These are phyloP conservation scores for Hydrangea macrophylla DNA, from an alignment of 148 eudicot genomes.

Conservation along the genomic window DNA sequence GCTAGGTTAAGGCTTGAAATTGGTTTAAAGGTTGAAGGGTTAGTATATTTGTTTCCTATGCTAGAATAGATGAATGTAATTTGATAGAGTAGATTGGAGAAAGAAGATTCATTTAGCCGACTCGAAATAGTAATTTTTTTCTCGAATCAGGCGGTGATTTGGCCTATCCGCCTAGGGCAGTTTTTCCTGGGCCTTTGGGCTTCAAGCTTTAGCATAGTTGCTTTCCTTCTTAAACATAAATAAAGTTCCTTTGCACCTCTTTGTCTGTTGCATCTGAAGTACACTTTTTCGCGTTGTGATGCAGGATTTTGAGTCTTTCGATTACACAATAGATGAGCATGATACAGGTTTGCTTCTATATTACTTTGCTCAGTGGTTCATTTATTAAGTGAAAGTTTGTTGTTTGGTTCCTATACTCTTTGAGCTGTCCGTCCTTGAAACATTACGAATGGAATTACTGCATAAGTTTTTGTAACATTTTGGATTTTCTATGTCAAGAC, in stretches of 20 bases:
- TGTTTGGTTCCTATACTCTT: no score
- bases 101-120: no score
- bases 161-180: background rate
- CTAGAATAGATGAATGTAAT: no score
- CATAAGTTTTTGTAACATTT: no score
- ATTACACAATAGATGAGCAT: constrained; percentile 38
- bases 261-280: background rate
- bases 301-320: constrained; percentile 66
- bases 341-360: constrained; percentile 73
- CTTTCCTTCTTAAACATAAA: background rate
- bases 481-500: no score
- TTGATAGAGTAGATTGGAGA: no score
- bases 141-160: background rate
- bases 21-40: no score
- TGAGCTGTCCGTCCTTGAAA: no score
- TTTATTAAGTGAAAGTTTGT: background rate
- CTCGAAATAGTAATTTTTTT: background rate
- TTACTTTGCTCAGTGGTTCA: background rate
- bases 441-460: no score
- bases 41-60: no score
- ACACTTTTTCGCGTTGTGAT: constrained; percentile 6
- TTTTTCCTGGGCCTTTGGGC: background rate
- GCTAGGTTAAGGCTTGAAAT: no score
- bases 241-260: background rate
- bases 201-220: constrained; percentile 4